Evolutionary conservation across 495 filamentous ascomycete species (phyloP), one percentile per base, ranked within the genome.

Genomic region (Penicillium silybi): DNA sequence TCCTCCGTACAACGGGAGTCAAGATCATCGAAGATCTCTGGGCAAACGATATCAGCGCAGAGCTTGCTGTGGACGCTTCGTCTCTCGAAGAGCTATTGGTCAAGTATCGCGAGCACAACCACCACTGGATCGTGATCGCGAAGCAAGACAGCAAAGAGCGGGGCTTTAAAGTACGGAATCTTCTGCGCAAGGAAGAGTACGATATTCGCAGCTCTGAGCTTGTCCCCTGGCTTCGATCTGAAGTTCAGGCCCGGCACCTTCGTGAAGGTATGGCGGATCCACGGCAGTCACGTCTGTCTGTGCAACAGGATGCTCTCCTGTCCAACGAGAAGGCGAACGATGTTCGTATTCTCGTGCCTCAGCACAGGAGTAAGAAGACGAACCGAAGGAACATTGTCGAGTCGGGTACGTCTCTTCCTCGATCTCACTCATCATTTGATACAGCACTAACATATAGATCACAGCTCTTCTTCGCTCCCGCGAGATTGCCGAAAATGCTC

Each of bases 301-400:
- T 75, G 47, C 76, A 80, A 47, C 59, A 69, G 50, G 72, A 79
- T 35, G 44, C 64, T 2, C 56, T 60, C 16, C 50, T 58, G 40
- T 64, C 51, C 32, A 60, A 65, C 27, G 83, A 84, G 25, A 74
- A 73, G 20, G 76, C 81, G 41, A 85, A 85, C 58, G 84, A 92
- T 52, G 92, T 98, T 23, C 85, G 89, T 41, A 85, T 97, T 23
- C 79, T 97, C 1, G 73, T 88, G 1, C 81, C 87, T 0, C 84
- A 87, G 44, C 90, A 89, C 25, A 85, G 87, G 58, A 87, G 83
- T 63, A 96, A 96, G 69, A 98, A 96, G 72, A 85, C 85, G 37
- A 96, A 95, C 64, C 84, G 92, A 27, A 81, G 81, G 48, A 85
- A 85, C 25, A 88, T 97, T 32, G 85, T 96, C 20, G 90, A 95